Conservation (phyloP, 345 rosid species). For the Lagerstroemia speciosa region DNA sequence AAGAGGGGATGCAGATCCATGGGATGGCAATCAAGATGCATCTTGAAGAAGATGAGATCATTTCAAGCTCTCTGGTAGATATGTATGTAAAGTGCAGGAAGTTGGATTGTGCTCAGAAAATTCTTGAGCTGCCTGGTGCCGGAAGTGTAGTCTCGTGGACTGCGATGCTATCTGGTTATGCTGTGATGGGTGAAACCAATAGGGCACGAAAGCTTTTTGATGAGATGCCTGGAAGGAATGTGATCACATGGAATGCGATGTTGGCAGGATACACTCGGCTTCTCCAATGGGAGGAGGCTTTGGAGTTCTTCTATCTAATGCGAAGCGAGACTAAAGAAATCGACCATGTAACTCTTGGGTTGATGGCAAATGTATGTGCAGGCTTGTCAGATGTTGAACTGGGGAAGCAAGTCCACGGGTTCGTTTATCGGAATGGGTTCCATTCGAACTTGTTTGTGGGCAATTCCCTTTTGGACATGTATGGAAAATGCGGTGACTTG, state of each 20-base stretch:
- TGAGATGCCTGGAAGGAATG: constrained; percentile 65
- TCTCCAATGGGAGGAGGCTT: constrained; percentile 56
- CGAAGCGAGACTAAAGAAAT: constrained; percentile 30
- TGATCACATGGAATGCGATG: constrained; percentile 82
- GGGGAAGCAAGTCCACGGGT: constrained; percentile 77
- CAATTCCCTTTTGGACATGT: constrained; percentile 73
- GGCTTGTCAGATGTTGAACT: constrained; percentile 60
- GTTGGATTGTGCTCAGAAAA: constrained; percentile 47
- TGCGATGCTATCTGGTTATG: constrained; percentile 61
- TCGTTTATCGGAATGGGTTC: constrained; percentile 48
- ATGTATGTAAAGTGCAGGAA: constrained; percentile 63
- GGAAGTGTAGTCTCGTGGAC: constrained; percentile 68
- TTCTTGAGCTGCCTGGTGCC: constrained; percentile 42
- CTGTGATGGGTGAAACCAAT: constrained; percentile 41
- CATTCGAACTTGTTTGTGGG: constrained; percentile 40
- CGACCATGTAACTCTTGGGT: constrained; percentile 53
- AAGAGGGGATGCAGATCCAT: constrained; percentile 69
- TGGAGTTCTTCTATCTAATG: constrained; percentile 45
- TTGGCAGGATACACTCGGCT: constrained; percentile 56
- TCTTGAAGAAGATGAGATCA: constrained; percentile 39
- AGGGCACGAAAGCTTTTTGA: constrained; percentile 67
- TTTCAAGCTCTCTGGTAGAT: constrained; percentile 51
- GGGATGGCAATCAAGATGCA: constrained; percentile 37
- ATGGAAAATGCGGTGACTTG: constrained; percentile 51
- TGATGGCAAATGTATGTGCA: constrained; percentile 53